Evolutionary conservation across 495 filamentous ascomycete species (phyloP).

Genomic region (Pseudomonodictys pantanalensis): DNA sequence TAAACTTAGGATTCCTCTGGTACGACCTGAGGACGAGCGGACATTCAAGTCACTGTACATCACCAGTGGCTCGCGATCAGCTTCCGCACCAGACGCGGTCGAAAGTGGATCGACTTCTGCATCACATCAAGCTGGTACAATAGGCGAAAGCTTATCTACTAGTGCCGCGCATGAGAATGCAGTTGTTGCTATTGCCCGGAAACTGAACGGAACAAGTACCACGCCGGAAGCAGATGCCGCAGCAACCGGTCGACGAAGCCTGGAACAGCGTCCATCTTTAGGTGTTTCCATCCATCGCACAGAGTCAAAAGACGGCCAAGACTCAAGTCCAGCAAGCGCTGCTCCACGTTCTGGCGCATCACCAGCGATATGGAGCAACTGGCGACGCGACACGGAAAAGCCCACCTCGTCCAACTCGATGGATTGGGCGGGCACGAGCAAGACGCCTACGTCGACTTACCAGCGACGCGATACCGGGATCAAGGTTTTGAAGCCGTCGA

Average conservation of each 20-base stretch:
- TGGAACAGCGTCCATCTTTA: constrained; percentile 26
- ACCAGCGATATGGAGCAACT: constrained; percentile 44
- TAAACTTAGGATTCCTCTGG: constrained; percentile 88
- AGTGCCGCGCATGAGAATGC: neutral
- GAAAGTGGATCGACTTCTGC: neutral
- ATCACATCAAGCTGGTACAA: neutral
- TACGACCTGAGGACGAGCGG: constrained; percentile 83
- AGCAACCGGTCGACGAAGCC: constrained; percentile 20
- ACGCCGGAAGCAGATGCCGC: constrained; percentile 24
- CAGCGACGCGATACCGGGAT: constrained; percentile 44
- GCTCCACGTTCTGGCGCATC: constrained; percentile 36
- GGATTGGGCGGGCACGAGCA: constrained; percentile 41
- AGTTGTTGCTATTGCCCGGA: neutral
- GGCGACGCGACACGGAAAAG: constrained; percentile 39
- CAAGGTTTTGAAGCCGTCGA: constrained; percentile 44
- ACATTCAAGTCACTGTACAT: constrained; percentile 75
- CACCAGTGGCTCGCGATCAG: constrained; percentile 41
- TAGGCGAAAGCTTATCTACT: neutral
- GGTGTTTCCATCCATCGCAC: constrained; percentile 12
- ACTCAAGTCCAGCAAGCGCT: constrained; percentile 29
- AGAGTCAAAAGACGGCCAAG: constrained; percentile 27
- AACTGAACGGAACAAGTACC: constrained; percentile 2
- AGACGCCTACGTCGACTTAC: constrained; percentile 30
- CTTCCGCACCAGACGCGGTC: neutral
- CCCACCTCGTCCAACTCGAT: constrained; percentile 29